Percentiles rank a stretch among this genome's conserved stretches.
These are phyloP conservation scores for Cyberlindnera suaveolens DNA, from an alignment of 805 yeast genomes.

Conservation along the genomic window DNA sequence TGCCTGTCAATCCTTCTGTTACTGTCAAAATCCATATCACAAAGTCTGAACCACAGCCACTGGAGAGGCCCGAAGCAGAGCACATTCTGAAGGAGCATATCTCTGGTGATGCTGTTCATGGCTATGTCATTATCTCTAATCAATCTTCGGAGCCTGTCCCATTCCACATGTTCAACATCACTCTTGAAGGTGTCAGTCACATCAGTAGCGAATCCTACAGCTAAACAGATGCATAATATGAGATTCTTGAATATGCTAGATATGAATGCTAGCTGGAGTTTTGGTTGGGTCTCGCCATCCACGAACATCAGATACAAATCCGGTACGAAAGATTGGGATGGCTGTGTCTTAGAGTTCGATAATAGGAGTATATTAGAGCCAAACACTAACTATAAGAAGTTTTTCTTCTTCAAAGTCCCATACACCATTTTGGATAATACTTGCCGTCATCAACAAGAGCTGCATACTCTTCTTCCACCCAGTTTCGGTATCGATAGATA, in stretches of 20 bases:
- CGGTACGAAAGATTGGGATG: slow-evolving; percentile 38
- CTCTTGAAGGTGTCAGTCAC: slow-evolving; percentile 40
- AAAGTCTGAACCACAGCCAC: slow-evolving; percentile 42
- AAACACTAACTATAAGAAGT: slow-evolving; percentile 45
- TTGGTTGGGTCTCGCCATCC: slow-evolving; percentile 44
- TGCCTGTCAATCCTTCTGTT: slow-evolving; percentile 29
- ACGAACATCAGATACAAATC: slow-evolving; percentile 41
- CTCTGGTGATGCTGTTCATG: slow-evolving; percentile 63
- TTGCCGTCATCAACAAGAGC: slow-evolving; percentile 39
- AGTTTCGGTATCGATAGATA: slow-evolving; percentile 32
- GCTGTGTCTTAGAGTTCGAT: slow-evolving; percentile 43
- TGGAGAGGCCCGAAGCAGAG: slow-evolving; percentile 21
- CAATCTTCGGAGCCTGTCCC: slow-evolving; percentile 39
- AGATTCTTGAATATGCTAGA: slow-evolving; percentile 57
- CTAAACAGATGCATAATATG: slow-evolving; percentile 33
- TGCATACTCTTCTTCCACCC: slow-evolving; percentile 35
- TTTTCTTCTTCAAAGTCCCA: slow-evolving; percentile 54
- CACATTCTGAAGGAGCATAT: slow-evolving; percentile 48
- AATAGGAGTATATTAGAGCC: slow-evolving; percentile 44
- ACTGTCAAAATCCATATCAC: slow-evolving; percentile 47
- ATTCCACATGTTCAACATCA: slow-evolving; percentile 56
- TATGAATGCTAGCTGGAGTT: slow-evolving; percentile 48
- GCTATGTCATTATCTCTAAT: slow-evolving; percentile 47
- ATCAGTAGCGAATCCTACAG: slow-evolving; percentile 25
- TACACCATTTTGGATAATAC: slow-evolving; percentile 43